A percentile compares a stretch with the other conserved stretches of the same genome.
These are phyloP conservation scores for Dothideomycetes sp. DNA, from an alignment of 2,329 filamentous ascomycete genomes.

Conservation along the genomic window DNA sequence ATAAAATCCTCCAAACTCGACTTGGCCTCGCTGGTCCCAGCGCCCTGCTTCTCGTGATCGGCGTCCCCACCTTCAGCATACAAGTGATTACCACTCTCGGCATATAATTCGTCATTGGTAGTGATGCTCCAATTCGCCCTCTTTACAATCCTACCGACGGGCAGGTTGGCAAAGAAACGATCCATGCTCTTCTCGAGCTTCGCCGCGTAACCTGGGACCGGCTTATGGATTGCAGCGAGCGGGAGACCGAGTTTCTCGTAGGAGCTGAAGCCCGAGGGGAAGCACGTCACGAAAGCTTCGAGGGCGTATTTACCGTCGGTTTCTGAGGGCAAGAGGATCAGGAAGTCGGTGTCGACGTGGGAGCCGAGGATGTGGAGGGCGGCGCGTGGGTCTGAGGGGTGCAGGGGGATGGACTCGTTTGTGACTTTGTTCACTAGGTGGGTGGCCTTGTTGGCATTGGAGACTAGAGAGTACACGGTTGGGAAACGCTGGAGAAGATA, in stretches of 20 bases:
- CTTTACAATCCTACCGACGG: constrained; percentile 43
- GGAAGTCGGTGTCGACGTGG: constrained; percentile 49
- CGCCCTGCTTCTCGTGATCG: constrained; percentile 15
- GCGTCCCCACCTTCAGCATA: constrained; percentile 21
- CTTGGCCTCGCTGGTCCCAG: not conserved
- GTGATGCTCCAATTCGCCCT: constrained; percentile 44
- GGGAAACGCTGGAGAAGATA: constrained; percentile 50
- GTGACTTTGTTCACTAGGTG: constrained; percentile 36
- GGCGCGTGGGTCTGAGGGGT: constrained; percentile 19
- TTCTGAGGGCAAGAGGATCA: constrained; percentile 42
- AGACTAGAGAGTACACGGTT: constrained; percentile 31
- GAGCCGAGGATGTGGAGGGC: constrained; percentile 39
- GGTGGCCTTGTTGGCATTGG: not conserved
- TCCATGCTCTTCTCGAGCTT: constrained; percentile 52
- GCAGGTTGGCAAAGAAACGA: constrained; percentile 45
- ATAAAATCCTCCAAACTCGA: constrained; percentile 16
- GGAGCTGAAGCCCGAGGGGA: constrained; percentile 48
- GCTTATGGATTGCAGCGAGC: constrained; percentile 45
- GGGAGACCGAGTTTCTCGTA: constrained; percentile 41
- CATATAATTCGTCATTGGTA: constrained; percentile 29
- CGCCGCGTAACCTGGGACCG: constrained; percentile 45
- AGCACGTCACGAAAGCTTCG: constrained; percentile 45
- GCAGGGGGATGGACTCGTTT: constrained; percentile 26
- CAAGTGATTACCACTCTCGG: constrained; percentile 32
- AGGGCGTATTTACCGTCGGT: constrained; percentile 39